phyloP scores from a whole-genome alignment of 768 basidiomycete genomes.

The Pulveroboletus sp. region DNA sequence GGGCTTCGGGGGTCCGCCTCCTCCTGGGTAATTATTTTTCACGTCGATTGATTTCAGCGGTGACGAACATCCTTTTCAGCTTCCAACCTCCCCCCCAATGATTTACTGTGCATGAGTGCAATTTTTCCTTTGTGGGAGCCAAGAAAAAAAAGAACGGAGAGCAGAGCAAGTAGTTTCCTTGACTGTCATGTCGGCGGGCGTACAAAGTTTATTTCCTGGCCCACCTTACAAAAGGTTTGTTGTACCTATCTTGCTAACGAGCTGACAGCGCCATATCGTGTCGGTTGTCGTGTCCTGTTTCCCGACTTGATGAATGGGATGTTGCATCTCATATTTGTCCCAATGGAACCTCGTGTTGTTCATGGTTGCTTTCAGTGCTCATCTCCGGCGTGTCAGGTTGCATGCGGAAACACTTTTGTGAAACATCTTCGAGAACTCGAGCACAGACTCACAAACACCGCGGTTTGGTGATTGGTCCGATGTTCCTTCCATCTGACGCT shows the following conservation, averaged over 20 bases:
- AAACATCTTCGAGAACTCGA: constrained; percentile 29
- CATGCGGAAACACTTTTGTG: constrained; percentile 21
- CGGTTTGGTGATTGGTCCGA: constrained; percentile 21
- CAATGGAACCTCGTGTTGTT: constrained; percentile 17
- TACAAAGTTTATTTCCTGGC: constrained; percentile 25
- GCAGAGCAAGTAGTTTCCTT: constrained; percentile 24
- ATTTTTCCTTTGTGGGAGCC: constrained; percentile 7
- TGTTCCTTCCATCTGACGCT: constrained; percentile 26
- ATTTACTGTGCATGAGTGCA: constrained; percentile 7
- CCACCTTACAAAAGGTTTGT: constrained; percentile 24
- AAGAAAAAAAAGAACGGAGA: constrained; percentile 17
- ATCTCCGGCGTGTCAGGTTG: constrained; percentile 24
- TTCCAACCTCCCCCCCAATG: constrained; percentile 49
- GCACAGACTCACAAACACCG: constrained; percentile 26
- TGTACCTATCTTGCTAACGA: constrained; percentile 26
- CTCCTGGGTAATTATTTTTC: constrained; percentile 64
- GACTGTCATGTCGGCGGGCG: constrained; percentile 18
- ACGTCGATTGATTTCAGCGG: not conserved
- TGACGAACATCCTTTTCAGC: constrained; percentile 23
- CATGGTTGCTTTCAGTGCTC: constrained; percentile 14
- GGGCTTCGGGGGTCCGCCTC: constrained; percentile 76
- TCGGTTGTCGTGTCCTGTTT: constrained; percentile 20
- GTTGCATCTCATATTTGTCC: constrained; percentile 11
- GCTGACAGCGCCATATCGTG: constrained; percentile 17
- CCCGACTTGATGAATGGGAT: constrained; percentile 20